Percentiles rank a stretch among this genome's conserved stretches.
These are phyloP conservation scores for Phoenix dactylifera DNA, from an alignment of 176 grass and related monocot species.

Conservation along the genomic window DNA sequence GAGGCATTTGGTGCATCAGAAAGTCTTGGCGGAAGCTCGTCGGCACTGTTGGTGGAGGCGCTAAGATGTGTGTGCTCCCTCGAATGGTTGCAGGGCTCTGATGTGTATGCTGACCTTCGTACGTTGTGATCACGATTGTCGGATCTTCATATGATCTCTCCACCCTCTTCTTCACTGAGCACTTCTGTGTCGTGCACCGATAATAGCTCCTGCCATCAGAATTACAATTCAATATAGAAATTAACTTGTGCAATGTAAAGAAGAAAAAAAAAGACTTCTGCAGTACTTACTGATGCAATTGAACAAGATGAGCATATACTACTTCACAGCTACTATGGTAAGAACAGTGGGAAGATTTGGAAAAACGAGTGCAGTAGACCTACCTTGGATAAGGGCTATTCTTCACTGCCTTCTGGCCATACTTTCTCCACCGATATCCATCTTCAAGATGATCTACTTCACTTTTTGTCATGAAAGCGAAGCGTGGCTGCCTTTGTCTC, in stretches of 20 bases:
- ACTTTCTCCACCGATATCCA: slow-evolving; percentile 96
- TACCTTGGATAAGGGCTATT: slow-evolving; percentile 98
- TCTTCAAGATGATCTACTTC: slow-evolving; percentile 98
- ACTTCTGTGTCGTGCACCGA: slow-evolving; percentile 94
- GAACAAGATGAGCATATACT: too few relatives aligned
- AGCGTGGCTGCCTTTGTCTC: slow-evolving; percentile 55
- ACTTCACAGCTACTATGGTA: too few relatives aligned
- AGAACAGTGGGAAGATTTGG: neutral
- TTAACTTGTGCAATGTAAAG: neutral
- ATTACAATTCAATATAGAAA: neutral
- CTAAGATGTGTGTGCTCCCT: slow-evolving; percentile 63
- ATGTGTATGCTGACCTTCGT: slow-evolving; percentile 90
- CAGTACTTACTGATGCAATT: too few relatives aligned
- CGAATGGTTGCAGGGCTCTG: slow-evolving; percentile 58
- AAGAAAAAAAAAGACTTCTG: neutral
- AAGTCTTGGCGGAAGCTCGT: slow-evolving; percentile 5
- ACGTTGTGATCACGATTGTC: slow-evolving; percentile 84
- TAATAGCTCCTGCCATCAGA: slow-evolving; percentile 77
- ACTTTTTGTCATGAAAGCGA: slow-evolving; percentile 98
- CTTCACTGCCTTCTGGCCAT: slow-evolving; percentile 99
- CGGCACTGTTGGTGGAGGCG: slow-evolving; percentile 25
- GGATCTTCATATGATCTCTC: slow-evolving; percentile 82
- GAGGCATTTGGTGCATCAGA: slow-evolving; percentile 2
- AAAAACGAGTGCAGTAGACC: neutral
- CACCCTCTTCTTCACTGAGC: slow-evolving; percentile 92